Evolutionary conservation across 208 protist species (phyloP), one percentile per base, ranked within the genome.

Genomic region (Trypanosoma melophagium): DNA sequence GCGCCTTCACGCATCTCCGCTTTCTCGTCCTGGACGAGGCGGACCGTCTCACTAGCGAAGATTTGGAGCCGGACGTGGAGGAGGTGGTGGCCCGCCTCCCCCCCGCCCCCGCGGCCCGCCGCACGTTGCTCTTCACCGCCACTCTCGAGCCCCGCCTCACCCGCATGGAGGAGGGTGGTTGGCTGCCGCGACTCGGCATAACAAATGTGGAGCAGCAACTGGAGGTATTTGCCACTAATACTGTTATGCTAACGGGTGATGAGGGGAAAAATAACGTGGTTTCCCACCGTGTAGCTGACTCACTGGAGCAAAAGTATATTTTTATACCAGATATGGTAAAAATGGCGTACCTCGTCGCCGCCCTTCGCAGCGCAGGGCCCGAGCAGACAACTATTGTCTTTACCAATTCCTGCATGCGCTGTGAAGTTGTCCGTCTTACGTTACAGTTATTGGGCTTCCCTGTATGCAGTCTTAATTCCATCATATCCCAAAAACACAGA

Each of bases 401-500:
- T 58, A 80, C 80, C 24, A 94, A 94, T 67, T 94, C 87, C 9
- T 90, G 86, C 65, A 79, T 89, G 52, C 87, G 87, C 1, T 89
- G 84, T 25, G 89, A 96, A 77, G 62, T 95, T 71, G 89, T 95
- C 22, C 87, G 92, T 3, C 86, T 95, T 17, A 82, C 83, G 21
- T 70, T 96, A 52, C 92, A 96, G 77, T 83, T 94, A 51, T 83
- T 96, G 14, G 92, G 92, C 17, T 99, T 99, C 72, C 97, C 97
- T 13, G 98, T 99, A 2, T 96, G 91, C 52, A 90, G 93, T 60
- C 95, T 99, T 56, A 96, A 99, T 77, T 98, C 97, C n/a, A 87
- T 99, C 7, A 95, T 99, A 66, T 84, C 89, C 0, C 98, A 99
- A 77, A 87, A 97, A 60, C 95, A 99, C 63, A 86, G 99, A 47